A percentile compares a stretch with the other conserved stretches of the same genome.
phyloP scores from a whole-genome alignment of 2,329 filamentous ascomycete genomes.

The Ascochyta fabae region DNA sequence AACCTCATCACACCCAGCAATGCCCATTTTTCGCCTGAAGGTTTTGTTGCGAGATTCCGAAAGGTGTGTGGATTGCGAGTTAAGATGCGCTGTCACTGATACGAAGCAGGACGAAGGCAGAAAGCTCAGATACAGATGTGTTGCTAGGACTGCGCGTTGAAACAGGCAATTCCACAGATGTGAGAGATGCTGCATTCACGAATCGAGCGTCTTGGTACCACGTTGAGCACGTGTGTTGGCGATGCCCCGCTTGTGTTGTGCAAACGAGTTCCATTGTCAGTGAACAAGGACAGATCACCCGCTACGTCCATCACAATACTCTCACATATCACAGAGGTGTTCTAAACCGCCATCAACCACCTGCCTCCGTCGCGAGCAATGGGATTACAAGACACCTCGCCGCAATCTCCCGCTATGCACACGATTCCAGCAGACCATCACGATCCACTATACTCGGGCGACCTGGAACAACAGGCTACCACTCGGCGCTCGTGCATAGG shows the following conservation, averaged over 20 bases:
- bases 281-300: no score
- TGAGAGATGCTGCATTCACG: no score
- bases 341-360: neutral
- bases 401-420: neutral
- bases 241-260: no score
- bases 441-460: neutral
- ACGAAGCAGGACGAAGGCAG: slow-evolving; percentile 10
- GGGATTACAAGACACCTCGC: neutral
- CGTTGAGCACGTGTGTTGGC: no score
- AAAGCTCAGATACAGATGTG: slow-evolving; percentile 6
- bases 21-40: slow-evolving; percentile 7
- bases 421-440: neutral
- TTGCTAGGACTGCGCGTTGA: neutral
- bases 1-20: slow-evolving; percentile 16
- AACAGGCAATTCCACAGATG: no score
- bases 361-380: neutral
- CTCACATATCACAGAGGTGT: no score
- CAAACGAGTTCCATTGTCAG: no score
- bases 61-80: neutral
- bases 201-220: no score
- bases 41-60: slow-evolving; percentile 8
- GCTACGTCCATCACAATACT: no score
- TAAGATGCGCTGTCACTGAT: neutral
- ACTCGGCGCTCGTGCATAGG: neutral
- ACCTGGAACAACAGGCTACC: neutral